Conservation (phyloP, 106 monocot species). For the Platanthera zijinensis region DNA sequence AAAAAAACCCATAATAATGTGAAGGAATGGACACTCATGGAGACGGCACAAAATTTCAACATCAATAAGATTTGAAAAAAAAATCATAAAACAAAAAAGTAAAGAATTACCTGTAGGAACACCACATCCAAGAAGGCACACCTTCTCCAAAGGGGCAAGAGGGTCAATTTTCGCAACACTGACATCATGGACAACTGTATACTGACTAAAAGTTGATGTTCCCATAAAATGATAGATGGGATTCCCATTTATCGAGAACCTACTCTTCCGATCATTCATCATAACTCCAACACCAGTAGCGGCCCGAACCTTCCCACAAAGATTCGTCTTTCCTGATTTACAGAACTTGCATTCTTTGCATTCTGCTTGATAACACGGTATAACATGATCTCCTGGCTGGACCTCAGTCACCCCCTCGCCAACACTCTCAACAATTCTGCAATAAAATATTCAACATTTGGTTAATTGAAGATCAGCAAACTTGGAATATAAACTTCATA, state of each 20-base stretch:
- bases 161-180: conserved; percentile 98
- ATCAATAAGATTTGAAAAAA: neutral
- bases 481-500: neutral
- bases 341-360: conserved; percentile 97
- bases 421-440: conserved; percentile 95
- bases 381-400: conserved; percentile 97
- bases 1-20: too few species aligned
- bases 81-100: neutral
- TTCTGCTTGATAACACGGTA: conserved; percentile 99
- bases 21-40: too few species aligned
- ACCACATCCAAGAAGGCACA: conserved; percentile 95
- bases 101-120: conserved; percentile 73
- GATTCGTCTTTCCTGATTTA: conserved; percentile 96
- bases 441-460: neutral
- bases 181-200: conserved; percentile 97
- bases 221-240: conserved; percentile 98
- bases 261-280: conserved; percentile 83
- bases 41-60: neutral
- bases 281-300: conserved; percentile 98
- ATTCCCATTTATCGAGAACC: conserved; percentile 90
- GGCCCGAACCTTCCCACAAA: conserved; percentile 87
- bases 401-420: conserved; percentile 99
- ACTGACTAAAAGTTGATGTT: conserved; percentile 97
- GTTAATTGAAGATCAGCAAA: conserved; percentile 5
- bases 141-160: conserved; percentile 86